A percentile compares a stretch with the other conserved stretches of the same genome.
Conservation (phyloP, 352 stramenopile genomes). For the Blastocystis sp. region DNA sequence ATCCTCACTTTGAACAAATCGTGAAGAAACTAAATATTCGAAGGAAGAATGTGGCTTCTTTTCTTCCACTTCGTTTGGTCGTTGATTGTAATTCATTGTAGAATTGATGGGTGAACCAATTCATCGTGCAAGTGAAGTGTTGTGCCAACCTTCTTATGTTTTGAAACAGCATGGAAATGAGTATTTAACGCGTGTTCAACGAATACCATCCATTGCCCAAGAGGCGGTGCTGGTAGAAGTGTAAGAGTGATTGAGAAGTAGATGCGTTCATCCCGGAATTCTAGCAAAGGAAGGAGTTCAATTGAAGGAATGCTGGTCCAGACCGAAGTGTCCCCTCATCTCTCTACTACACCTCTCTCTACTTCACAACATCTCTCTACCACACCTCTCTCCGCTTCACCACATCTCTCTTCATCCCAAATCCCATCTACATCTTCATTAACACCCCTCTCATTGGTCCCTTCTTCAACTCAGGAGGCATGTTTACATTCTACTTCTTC, state of each 20-base stretch:
- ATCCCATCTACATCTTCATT: not conserved
- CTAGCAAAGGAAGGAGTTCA: no score
- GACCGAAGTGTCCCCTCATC: no score
- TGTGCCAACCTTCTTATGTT: no score
- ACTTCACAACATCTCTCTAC: not conserved
- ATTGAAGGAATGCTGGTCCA: no score
- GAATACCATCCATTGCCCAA: no score
- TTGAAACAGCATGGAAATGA: no score
- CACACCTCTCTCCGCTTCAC: not conserved
- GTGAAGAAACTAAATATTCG: not conserved
- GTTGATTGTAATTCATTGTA: not conserved
- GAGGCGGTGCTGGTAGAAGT: no score
- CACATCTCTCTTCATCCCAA: not conserved
- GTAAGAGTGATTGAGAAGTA: no score
- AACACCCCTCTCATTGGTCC: not conserved
- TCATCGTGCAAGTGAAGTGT: not conserved
- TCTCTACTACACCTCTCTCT: no score
- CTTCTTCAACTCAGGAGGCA: not conserved
- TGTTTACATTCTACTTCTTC: not conserved
- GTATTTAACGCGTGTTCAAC: no score
- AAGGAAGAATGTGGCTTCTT: not conserved
- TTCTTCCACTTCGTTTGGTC: not conserved
- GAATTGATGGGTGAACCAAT: not conserved
- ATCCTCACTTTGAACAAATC: not conserved
- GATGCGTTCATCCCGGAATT: no score